Conservation (phyloP, 345 rosid species). For the Pugionium cornutum region DNA sequence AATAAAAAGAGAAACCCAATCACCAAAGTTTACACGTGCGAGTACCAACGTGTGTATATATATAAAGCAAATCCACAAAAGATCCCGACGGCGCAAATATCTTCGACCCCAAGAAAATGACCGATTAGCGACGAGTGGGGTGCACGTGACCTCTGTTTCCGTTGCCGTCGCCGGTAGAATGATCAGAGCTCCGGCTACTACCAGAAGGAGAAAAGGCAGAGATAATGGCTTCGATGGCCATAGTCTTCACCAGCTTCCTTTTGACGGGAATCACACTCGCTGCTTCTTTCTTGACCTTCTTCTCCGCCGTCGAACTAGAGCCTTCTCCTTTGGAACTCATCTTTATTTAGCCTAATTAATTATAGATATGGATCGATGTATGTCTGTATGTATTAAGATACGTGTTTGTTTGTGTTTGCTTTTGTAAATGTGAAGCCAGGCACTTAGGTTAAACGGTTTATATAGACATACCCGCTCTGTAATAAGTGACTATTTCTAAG, state of each 20-base stretch:
- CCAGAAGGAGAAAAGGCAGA: slow-evolving; percentile 25
- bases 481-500: too few species aligned
- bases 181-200: slow-evolving; percentile 7
- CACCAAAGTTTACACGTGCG: not conserved
- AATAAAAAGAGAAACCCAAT: not conserved
- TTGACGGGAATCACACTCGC: slow-evolving; percentile 38
- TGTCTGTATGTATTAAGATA: too few species aligned
- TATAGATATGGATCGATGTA: too few species aligned
- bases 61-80: not conserved
- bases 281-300: slow-evolving; percentile 25
- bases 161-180: slow-evolving; percentile 15
- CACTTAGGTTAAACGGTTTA: too few species aligned
- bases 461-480: too few species aligned
- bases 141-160: slow-evolving; percentile 7
- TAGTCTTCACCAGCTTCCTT: slow-evolving; percentile 36
- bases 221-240: slow-evolving; percentile 27
- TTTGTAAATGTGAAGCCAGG: not conserved
- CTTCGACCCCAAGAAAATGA: not conserved
- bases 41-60: not conserved
- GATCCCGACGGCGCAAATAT: not conserved
- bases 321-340: slow-evolving; percentile 34
- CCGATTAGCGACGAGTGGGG: slow-evolving; percentile 21
- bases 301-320: slow-evolving; percentile 9
- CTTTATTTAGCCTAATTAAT: not conserved
- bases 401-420: not conserved